A percentile compares a stretch with the other conserved stretches of the same genome.
Evolutionary conservation across 805 yeast genomes (phyloP).

Genomic region (Lipomyces sp.): DNA sequence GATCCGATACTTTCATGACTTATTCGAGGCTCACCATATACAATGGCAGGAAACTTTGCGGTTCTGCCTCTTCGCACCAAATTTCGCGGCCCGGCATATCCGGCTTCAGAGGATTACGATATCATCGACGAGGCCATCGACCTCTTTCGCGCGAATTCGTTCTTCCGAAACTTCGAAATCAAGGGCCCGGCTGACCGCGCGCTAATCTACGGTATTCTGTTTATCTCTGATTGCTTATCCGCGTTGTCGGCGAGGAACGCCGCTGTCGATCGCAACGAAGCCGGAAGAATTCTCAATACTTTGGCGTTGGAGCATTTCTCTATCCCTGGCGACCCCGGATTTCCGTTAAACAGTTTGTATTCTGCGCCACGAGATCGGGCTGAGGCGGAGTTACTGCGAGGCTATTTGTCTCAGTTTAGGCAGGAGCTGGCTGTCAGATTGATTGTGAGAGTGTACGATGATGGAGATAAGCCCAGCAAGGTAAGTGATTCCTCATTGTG

Average conservation of each 20-base stretch:
- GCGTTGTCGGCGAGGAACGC: constrained; percentile 55
- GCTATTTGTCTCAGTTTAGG: constrained; percentile 88
- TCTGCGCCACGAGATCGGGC: constrained; percentile 72
- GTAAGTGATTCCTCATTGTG: constrained; percentile 12
- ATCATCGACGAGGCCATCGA: constrained; percentile 90
- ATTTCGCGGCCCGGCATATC: constrained; percentile 90
- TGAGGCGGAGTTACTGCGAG: constrained; percentile 78
- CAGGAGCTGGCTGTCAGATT: constrained; percentile 88
- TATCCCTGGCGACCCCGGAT: constrained; percentile 93
- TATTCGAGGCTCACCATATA: not conserved
- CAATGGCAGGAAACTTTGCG: constrained; percentile 67
- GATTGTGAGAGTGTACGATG: constrained; percentile 67
- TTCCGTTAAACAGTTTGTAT: constrained; percentile 84
- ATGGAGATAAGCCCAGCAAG: constrained; percentile 71
- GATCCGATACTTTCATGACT: not conserved
- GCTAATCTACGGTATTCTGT: constrained; percentile 90
- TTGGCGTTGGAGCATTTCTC: constrained; percentile 85
- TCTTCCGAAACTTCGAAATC: constrained; percentile 95
- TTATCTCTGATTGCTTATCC: constrained; percentile 80
- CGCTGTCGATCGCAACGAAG: constrained; percentile 43
- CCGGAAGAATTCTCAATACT: constrained; percentile 65
- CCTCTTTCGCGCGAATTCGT: constrained; percentile 92
- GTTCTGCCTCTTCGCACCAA: constrained; percentile 83
- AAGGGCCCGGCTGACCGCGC: constrained; percentile 93
- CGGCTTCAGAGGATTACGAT: constrained; percentile 75